A percentile compares a stretch with the other conserved stretches of the same genome.
Conservation (phyloP, 208 protist species). For the Angomonas deanei region DNA sequence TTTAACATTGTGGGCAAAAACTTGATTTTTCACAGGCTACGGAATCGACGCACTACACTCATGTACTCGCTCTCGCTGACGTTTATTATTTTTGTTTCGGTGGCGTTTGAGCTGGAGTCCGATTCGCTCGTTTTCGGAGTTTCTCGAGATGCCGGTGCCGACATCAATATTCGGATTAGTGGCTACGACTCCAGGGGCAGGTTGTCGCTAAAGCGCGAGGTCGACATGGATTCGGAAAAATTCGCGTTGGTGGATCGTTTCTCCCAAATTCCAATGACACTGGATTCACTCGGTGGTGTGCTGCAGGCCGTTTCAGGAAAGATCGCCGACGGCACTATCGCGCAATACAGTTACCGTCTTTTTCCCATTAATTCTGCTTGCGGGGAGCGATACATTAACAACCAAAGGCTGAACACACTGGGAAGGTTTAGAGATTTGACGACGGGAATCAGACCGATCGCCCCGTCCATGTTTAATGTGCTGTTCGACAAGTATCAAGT, state of each 20-base stretch:
- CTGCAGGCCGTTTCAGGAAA: neutral
- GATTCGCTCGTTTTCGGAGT: constrained; percentile 23
- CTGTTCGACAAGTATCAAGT: neutral
- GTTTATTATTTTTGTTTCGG: constrained; percentile 92
- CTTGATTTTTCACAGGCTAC: constrained; percentile 76
- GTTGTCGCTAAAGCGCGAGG: too few species aligned
- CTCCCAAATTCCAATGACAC: neutral
- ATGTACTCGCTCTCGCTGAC: constrained; percentile 90
- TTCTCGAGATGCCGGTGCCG: constrained; percentile 13
- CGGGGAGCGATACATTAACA: neutral
- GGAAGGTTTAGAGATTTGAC: neutral
- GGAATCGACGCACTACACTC: constrained; percentile 93
- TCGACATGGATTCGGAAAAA: neutral
- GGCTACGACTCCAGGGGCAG: too few species aligned
- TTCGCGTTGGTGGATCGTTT: neutral
- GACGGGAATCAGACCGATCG: neutral
- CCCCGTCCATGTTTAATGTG: neutral
- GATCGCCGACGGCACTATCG: neutral
- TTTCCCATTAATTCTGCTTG: neutral
- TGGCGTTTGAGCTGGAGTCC: constrained; percentile 78
- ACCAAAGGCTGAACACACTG: neutral
- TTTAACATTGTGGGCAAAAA: constrained; percentile 79
- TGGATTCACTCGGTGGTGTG: neutral
- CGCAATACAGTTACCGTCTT: neutral
- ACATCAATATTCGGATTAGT: neutral